Evolutionary conservation across 2,329 filamentous ascomycete species (phyloP).

Genomic region (Diplodia scrobiculata): DNA sequence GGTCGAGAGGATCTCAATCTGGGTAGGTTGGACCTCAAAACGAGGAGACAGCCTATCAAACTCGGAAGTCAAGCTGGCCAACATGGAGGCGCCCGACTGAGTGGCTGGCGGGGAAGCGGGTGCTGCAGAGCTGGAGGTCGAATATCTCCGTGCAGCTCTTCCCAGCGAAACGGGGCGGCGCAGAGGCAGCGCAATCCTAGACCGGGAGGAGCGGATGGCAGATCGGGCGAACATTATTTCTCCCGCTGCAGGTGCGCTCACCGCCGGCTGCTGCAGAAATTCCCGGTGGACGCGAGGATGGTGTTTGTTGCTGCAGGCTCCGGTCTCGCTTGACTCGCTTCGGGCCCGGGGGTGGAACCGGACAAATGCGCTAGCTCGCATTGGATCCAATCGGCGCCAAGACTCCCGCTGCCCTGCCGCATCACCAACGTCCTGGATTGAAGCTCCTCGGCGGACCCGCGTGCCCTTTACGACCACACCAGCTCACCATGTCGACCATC

Average conservation of each 20-base stretch:
- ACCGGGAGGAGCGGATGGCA: constrained; percentile 7
- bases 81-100: constrained; percentile 55
- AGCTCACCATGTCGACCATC: constrained; percentile 81
- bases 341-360: constrained; percentile 3
- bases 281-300: background rate
- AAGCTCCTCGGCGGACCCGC: constrained; percentile 10
- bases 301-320: constrained; percentile 8
- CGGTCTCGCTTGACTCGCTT: background rate
- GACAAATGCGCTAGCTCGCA: constrained; percentile 14
- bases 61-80: constrained; percentile 68
- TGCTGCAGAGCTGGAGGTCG: constrained; percentile 39
- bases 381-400: constrained; percentile 17
- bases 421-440: constrained; percentile 21
- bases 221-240: constrained; percentile 27
- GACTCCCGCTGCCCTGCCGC: constrained; percentile 11
- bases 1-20: constrained; percentile 75
- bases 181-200: constrained; percentile 8
- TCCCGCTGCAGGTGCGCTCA: constrained; percentile 1
- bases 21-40: constrained; percentile 79
- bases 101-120: constrained; percentile 34
- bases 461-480: constrained; percentile 1
- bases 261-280: constrained; percentile 5
- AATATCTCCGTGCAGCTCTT: constrained; percentile 40
- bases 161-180: constrained; percentile 32
- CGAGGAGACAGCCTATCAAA: constrained; percentile 87